Evolutionary conservation across 768 basidiomycete species (phyloP), one percentile per base, ranked within the genome.

Genomic region (Pleurotus platypus): DNA sequence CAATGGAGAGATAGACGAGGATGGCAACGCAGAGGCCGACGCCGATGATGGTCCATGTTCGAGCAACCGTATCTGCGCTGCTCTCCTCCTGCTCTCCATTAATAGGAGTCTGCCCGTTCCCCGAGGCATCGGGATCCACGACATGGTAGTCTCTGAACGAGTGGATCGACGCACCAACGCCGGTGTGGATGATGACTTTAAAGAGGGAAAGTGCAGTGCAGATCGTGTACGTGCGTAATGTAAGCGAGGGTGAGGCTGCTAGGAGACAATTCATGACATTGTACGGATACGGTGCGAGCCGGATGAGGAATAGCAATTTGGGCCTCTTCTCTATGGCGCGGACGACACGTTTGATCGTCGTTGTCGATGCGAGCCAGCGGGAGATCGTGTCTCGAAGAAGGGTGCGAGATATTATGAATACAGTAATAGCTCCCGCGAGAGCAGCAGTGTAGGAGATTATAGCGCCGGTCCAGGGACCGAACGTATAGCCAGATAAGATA

Each of bases 181-280:
- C 88, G 38, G 94, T 95, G 75, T 96, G 94, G 49, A 95, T 80
- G 70, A 92, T 86, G 63, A 95, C 84, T 70, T 97, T 96, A 83
- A 92, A 84, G 55, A 95, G 79, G 56, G 89, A 89, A 55, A 94
- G 77, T 12, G 86, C 87, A 20, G 94, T 93, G 76, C 90, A 88
- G 49, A 82, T 67, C 40, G 85, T 82, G 75, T 93, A 94, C 22
- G 90, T 92, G 61, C 78, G 78, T 61, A 94, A 77, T 4, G 86
- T 87, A 62, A 95, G 83, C 5, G 87, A 84, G 30, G 87, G 86
- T n/a, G 90, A 85, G 2, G 92, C 90, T 6, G 94, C 93, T 48
- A 97, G 82, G 48, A 97, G 84, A 66, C 89, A 91, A 75, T 96
- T 97, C 86, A 96, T 92, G 65, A 96, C 90, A 73, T 96, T 96